Base-by-base conservation (phyloP, 305 asterid genomes). In the Salvia sclarea region DNA sequence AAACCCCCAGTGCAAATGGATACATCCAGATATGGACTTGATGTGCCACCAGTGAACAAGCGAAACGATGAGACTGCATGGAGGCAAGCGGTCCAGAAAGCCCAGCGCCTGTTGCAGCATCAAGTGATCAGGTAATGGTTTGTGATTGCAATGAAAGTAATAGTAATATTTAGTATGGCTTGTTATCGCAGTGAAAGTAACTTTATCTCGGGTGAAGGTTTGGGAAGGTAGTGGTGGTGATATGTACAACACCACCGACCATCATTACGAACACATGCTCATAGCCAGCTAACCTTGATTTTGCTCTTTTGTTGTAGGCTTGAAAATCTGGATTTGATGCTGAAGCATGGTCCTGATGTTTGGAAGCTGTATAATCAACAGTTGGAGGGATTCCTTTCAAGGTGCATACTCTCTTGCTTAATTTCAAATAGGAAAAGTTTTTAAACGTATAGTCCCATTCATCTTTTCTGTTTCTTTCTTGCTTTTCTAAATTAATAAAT, bases 41-140 rank as follows among this genome's bases (percentile, higher is more conserved):
- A 91, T 52, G 79, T 80, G 75, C 99, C 96, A 1, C 88, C 85
- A 4, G 67, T 44, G 61, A 89, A 85, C 86, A 91, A 89, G 76
- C 81, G 92, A 64, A 94, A 82, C 60, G 99, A 94, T 67, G 99
- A 94, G 86, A 72, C 85, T 55, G 96, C 99, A 8, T 94, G 99
- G 99, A 82, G 81, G 79, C 96, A 82, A 72, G 79, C 90, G 1
- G 80, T 94, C 41, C 92, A 82, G 77, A 91, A 89, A 78, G 92
- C 91, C 76, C 99, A 91, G 76, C 87, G 96, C 21, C 77, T 94
- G 76, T 77, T 94, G 84, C 96, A 89, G 82, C 99, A 94, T 81
- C 97, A 94, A 84, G 97, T 87, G 52, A 81, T 91, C 78, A 89
- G 97, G 98, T 88, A 72, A 20, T 50, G 48, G 18, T 73, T 64